A percentile compares a stretch with the other conserved stretches of the same genome.
These are phyloP conservation scores for Austroboletus rostrupii DNA, from an alignment of 1,284 basidiomycete genomes.

Conservation along the genomic window DNA sequence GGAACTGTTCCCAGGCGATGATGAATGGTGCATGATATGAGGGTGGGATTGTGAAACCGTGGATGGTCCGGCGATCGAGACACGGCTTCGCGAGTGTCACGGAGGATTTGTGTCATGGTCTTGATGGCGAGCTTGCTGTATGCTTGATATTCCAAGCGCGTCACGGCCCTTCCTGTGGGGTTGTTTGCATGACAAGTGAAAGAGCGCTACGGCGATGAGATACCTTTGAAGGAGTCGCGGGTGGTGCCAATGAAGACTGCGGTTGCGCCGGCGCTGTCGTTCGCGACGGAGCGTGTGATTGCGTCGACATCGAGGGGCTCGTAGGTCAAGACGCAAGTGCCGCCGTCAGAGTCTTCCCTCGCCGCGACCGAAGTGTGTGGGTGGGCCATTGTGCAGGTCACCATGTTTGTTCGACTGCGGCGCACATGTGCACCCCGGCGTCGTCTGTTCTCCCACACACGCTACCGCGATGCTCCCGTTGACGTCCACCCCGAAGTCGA, in stretches of 20 bases:
- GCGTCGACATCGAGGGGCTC: constrained; percentile 49
- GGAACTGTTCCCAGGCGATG: constrained; percentile 81
- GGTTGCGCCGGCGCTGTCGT: constrained; percentile 66
- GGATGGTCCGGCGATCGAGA: constrained; percentile 44
- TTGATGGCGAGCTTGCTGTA: constrained; percentile 82
- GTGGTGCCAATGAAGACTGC: constrained; percentile 75
- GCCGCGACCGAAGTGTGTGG: constrained; percentile 45
- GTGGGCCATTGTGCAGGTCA: constrained; percentile 14
- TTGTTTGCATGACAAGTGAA: constrained; percentile 4
- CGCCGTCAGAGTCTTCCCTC: constrained; percentile 41
- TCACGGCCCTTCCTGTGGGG: constrained; percentile 62
- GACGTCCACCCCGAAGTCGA: constrained; percentile 78
- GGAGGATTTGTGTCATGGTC: constrained; percentile 65
- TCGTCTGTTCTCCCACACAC: constrained; percentile 5
- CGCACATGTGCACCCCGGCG: neutral
- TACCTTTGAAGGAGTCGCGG: constrained; percentile 57
- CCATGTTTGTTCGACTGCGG: too few relatives aligned
- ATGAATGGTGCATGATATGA: constrained; percentile 58
- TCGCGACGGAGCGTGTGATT: constrained; percentile 58
- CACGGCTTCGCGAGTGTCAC: constrained; percentile 40
- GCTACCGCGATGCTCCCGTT: constrained; percentile 36
- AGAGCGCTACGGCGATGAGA: neutral
- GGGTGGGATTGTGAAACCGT: constrained; percentile 26
- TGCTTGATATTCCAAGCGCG: constrained; percentile 76
- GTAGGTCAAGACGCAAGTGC: constrained; percentile 60